Evolutionary conservation across 192 early-diverging fungal species (phyloP), one percentile per base, ranked within the genome.

Genomic region (Spizellomyces punctatus): DNA sequence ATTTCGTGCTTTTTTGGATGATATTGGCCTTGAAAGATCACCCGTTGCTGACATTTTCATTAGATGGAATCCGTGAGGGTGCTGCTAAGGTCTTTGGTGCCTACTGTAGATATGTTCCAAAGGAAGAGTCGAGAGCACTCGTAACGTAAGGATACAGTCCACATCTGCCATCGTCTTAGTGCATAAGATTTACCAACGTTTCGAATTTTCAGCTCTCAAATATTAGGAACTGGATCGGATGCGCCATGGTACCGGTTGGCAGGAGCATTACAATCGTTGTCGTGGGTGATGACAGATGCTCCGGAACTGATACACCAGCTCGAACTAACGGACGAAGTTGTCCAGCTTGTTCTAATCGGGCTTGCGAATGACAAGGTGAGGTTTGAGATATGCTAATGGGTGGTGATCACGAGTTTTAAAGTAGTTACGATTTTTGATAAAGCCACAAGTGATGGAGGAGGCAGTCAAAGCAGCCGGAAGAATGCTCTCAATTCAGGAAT

Each of bases 61-160:
- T 36, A 87, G 89, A 90, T 67, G 81, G 73, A 0, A 71, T 83
- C 60, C 75, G 89, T 63, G 68, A 78, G 57, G 78, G 76, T 0
- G 85, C 88, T 7, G 78, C 90, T 17, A 89, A 88, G 72, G 78
- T 88, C 67, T 83, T 91, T 60, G 86, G 81, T 8, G 78, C 82
- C 4, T 86, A 82, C 69, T 81, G 85, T 72, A 82, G 79, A 49
- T 84, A 89, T 59, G 66, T 90, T 12, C 27, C 27, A 36, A 36
- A 36, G 27, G 27, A 36, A 36, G 27, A 36, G 27, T 36, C 27
- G 27, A 36, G 27, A 36, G 27, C 27, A 36, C 27, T 36, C 27
- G 27, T 36, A 36, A 36, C 27, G 27, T 36, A 36, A 36, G 27
- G 0, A 36, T 36, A 36, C 0, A 36, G 27, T 36, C 27, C 3